Percentiles rank a stretch among this genome's conserved stretches.
These are phyloP conservation scores for Cymodocea nodosa DNA, from an alignment of 116 monocot genomes.

Conservation along the genomic window DNA sequence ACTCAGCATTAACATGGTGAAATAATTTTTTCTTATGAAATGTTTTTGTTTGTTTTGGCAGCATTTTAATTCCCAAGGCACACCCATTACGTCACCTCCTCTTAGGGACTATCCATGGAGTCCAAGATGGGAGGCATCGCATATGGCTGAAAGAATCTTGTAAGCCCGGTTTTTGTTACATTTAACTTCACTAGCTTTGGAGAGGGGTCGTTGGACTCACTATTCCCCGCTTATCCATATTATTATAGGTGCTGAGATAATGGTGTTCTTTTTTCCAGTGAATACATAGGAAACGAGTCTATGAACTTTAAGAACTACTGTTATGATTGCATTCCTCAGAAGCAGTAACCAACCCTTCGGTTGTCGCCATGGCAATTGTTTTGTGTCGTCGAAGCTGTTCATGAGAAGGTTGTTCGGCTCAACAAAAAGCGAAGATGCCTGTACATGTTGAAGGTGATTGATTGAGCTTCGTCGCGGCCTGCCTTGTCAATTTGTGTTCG, in stretches of 20 bases:
- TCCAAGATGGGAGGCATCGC: conserved; percentile 60
- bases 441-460: too few species aligned
- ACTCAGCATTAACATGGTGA: too few species aligned
- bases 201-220: too few species aligned
- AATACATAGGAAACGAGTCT: conserved; percentile 59
- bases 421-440: too few species aligned
- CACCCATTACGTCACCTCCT: conserved; percentile 41
- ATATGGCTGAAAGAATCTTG: conserved; percentile 76
- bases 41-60: conserved; percentile 16
- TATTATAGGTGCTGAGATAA: background rate
- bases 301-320: conserved; percentile 71
- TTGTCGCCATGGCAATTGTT: conserved; percentile 1
- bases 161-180: conserved; percentile 13
- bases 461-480: too few species aligned
- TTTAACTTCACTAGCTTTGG: too few species aligned
- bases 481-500: too few species aligned
- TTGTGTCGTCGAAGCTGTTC: background rate
- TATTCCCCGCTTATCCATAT: too few species aligned
- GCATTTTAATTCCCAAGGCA: conserved; percentile 52
- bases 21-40: background rate
- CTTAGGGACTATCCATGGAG: conserved; percentile 81
- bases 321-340: conserved; percentile 17
- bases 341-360: conserved; percentile 5
- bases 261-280: conserved; percentile 26
- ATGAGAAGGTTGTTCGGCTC: background rate